Base-by-base conservation (phyloP, 2,329 filamentous ascomycete species). In the Lachnellula occidentalis region DNA sequence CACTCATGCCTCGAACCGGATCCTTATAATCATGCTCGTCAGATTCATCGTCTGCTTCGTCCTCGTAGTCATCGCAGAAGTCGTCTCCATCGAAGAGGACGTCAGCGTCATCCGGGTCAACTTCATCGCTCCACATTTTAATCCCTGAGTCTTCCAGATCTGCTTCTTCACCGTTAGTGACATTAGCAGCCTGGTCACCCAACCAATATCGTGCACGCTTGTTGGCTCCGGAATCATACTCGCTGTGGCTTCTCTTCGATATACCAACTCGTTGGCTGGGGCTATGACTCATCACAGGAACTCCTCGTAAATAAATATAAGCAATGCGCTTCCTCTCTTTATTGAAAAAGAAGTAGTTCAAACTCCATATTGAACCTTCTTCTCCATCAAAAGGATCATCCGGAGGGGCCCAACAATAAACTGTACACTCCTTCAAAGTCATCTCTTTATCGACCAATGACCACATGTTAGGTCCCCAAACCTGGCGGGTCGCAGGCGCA, bases 321-420 rank as follows among this genome's bases (percentile, higher is more conserved):
- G 90, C 92, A 17, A 99, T 92, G 42, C 94, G 85, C 76, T 97
- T 97, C 67, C 87, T 81, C 24, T 85, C 78, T 66, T 92, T 92
- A 77, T 95, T 96, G 80, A 96, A 97, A 72, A 97, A 95, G 76
- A 99, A 96, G 72, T 95, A 96, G 71, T 97, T 92, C 59, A 92
- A 79, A 48, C 89, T 91, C 92, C 92, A 99, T 59, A 99, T 92
- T 9, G 92, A 87, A 58, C 90, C 89, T 67, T 96, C 91, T 58
- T 95, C 92, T 59, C 91, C 91, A 64, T 92, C 87, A 65, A 95
- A 96, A 0, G 91, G 90, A 67, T 96, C 92, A 58, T 92, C 89
- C 41, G 90, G 86, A 0, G 94, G 94, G 50, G 87, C 83, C 73
- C 95, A 99, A 53, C 87, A 88, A 71, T 96, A 97, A 58, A 92